A percentile compares a stretch with the other conserved stretches of the same genome.
These are phyloP conservation scores for Dothideomycetes sp. DNA, from an alignment of 2,329 filamentous ascomycete genomes.

Conservation along the genomic window DNA sequence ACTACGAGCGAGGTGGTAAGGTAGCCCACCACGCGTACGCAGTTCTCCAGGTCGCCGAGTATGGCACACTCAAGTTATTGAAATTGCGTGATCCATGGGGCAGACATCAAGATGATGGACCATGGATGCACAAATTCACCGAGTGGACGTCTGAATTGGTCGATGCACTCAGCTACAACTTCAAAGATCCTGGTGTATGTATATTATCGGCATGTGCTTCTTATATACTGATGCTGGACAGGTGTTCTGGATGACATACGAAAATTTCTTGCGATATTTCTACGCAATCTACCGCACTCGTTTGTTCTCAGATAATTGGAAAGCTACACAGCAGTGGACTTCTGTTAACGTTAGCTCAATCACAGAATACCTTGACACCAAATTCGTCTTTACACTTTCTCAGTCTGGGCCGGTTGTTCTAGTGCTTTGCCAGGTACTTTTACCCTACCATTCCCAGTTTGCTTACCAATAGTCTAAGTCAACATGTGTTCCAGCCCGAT, in stretches of 20 bases:
- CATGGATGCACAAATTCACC: constrained; percentile 58
- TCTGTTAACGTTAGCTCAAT: constrained; percentile 44
- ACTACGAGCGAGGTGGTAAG: constrained; percentile 38
- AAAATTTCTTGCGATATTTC: constrained; percentile 47
- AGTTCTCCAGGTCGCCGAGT: constrained; percentile 39
- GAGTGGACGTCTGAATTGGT: constrained; percentile 79
- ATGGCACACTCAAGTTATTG: constrained; percentile 32
- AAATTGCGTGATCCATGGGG: constrained; percentile 62
- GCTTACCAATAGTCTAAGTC: background rate
- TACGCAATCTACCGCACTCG: constrained; percentile 50
- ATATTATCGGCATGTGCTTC: background rate
- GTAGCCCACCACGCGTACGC: constrained; percentile 51
- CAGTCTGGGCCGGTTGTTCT: constrained; percentile 45
- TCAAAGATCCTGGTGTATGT: constrained; percentile 59
- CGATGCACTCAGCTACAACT: constrained; percentile 58
- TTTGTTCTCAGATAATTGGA: constrained; percentile 52
- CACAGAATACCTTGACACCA: constrained; percentile 49
- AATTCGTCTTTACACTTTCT: constrained; percentile 44
- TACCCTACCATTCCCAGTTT: background rate
- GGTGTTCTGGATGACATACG: constrained; percentile 48
- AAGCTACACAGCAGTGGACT: constrained; percentile 50
- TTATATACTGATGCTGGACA: constrained; percentile 1
- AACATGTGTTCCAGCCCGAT: constrained; percentile 41
- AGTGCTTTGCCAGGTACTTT: constrained; percentile 27
- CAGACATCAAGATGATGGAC: constrained; percentile 66